Evolutionary conservation across 2,329 filamentous ascomycete species (phyloP), one percentile per base, ranked within the genome.

Genomic region (Colletotrichum euphorbiae): DNA sequence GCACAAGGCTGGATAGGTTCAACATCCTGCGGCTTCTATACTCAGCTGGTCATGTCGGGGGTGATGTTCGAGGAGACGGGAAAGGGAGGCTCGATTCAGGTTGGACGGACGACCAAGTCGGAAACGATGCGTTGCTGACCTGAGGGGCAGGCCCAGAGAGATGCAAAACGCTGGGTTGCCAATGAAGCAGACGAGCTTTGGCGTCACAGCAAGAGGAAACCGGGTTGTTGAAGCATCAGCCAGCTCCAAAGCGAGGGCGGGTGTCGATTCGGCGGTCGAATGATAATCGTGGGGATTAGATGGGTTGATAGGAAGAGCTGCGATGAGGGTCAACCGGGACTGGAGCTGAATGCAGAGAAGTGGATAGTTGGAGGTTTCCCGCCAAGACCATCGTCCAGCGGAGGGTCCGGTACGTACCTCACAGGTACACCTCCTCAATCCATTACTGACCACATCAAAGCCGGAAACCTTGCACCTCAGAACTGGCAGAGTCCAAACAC

Each of bases 1-100:
- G 94, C 76, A 98, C 94, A 80, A 98, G 90, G 80, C 88, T 95
- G 74, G 92, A 84, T 72, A 89, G 78, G 79, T 85, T 87, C 80
- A 89, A 85, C 86, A 89, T 89, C 80, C 75, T 81, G 77, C 77
- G 71, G 70, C 36, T 62, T 69, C 55, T 52, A 71, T 38, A 62
- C 46, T 71, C 76, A 75, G 71, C 61, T 67, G 76, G 77, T 78
- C 80, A 81, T 81, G 75, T 74, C 79, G 78, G 71, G 61, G 55
- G 60, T 33, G 11, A 28, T 42, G 33, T 43, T 36, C 28, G 24
- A 54, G 33, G 48, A 15, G 15, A 21, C 9, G 55, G 33, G 17
- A 12, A 19, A 62, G 28, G 40, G 6, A 45, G 54, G 52, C 28
- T 42, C 24, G 61, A 17, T 59, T 28, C 15, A 33, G 57, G 63